Evolutionary conservation across 176 grass and related monocot genomes (phyloP).

Genomic region (Otatea glauca): DNA sequence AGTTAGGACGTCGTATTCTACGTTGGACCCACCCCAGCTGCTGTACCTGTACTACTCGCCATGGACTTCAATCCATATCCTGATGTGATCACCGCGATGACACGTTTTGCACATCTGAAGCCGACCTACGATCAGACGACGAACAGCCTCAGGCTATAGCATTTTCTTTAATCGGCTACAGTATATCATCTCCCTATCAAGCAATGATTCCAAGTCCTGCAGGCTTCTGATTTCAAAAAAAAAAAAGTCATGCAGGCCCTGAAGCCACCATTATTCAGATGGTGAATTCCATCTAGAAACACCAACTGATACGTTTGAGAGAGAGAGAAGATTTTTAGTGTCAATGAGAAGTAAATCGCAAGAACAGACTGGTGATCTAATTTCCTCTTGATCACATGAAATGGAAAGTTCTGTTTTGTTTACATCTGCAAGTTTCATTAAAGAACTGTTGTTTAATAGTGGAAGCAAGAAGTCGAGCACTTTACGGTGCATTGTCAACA

Average conservation of each 20-base stretch:
- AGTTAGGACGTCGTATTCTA: slow-evolving; percentile 61
- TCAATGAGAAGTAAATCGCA: neutral
- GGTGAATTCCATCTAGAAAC: neutral
- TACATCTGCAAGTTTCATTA: slow-evolving; percentile 13
- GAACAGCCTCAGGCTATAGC: neutral
- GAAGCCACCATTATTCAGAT: neutral
- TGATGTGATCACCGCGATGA: slow-evolving; percentile 37
- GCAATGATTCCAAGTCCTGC: slow-evolving; percentile 1
- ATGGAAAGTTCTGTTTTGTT: slow-evolving; percentile 11
- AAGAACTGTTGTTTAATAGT: slow-evolving; percentile 30
- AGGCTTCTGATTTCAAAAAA: neutral
- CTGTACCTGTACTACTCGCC: slow-evolving; percentile 21
- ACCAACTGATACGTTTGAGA: neutral
- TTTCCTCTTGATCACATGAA: slow-evolving; percentile 19
- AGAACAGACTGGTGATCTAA: slow-evolving; percentile 6
- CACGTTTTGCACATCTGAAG: slow-evolving; percentile 35
- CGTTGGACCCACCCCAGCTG: slow-evolving; percentile 15
- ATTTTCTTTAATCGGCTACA: neutral
- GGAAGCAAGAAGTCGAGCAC: neutral
- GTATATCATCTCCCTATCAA: neutral
- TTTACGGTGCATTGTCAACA: slow-evolving; percentile 38
- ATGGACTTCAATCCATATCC: slow-evolving; percentile 32
- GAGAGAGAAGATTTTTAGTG: neutral
- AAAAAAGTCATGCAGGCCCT: neutral
- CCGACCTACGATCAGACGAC: slow-evolving; percentile 42